Base-by-base conservation (phyloP, 2,329 filamentous ascomycete species). In the Claviceps sp. region DNA sequence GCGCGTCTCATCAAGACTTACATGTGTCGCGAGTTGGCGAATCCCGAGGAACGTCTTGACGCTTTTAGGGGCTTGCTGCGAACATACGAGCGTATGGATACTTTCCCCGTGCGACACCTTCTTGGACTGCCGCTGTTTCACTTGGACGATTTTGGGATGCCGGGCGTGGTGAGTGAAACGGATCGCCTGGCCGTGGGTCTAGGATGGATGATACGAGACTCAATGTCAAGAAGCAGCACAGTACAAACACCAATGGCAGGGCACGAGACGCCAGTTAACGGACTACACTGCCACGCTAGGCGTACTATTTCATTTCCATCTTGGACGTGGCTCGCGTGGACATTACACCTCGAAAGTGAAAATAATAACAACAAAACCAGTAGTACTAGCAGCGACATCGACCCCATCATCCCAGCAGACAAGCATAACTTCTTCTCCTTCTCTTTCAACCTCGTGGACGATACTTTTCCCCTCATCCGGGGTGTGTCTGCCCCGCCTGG, bases 291-390 rank as follows among this genome's bases (percentile, higher is more conserved):
- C 52, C 61, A 55, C 38, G 58, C 59, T 22, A 36, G 47, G 16
- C 45, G 7, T 16, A 46, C n/a, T 22, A 49, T 40, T 6, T 49
- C 58, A 3, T 67, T 64, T 45, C 67, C 67, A 2, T 69, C 67
- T 0, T 69, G 67, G 67, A 66, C 65, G 4, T 69, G 67, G 67
- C 62, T 69, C 6, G 60, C 65, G 4, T 69, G 67, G 67, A 30
- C 26, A 30, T 30, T 30, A 30, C 61, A 60, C 26, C 54, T 61
- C 7, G 60, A 64, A 3, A 52, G 59, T 11, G 13, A 44, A 24
- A 58, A 55, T n/a, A 52, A 30, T 9, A 30, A 30, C 26, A 30
- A 30, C 8, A 30, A 30, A 30, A 9, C 2, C 26, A 30, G 8
- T 3, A 9, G 26, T 30, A 30, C 1, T 30, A 30, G 26, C 26